These are phyloP conservation scores for Chalaropsis ovoidea DNA, from an alignment of 2,329 filamentous ascomycete genomes.

Conservation along the genomic window DNA sequence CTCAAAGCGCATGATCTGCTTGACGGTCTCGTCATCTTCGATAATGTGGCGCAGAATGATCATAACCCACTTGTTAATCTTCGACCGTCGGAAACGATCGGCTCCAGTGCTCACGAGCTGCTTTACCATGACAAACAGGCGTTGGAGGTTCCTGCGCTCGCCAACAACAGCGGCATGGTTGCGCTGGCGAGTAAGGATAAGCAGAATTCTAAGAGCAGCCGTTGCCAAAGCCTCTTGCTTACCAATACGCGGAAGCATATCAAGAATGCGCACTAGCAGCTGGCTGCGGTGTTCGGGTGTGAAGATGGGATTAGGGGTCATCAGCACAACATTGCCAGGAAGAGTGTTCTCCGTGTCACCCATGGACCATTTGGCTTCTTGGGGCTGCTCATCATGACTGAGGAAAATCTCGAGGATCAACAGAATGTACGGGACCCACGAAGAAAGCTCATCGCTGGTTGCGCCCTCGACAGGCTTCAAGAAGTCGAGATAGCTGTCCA, in stretches of 20 bases:
- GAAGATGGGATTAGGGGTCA: constrained; percentile 36
- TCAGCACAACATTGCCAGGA: constrained; percentile 26
- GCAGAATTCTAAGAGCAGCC: constrained; percentile 70
- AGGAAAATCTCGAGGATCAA: constrained; percentile 83
- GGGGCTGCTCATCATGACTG: constrained; percentile 77
- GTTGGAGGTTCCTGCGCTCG: constrained; percentile 79
- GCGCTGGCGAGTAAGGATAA: constrained; percentile 75
- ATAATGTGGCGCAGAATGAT: constrained; percentile 83
- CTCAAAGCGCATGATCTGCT: constrained; percentile 83
- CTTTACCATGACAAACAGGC: constrained; percentile 89
- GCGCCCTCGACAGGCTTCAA: constrained; percentile 59
- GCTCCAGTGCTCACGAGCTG: constrained; percentile 74
- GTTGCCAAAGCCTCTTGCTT: constrained; percentile 80
- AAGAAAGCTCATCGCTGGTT: constrained; percentile 66
- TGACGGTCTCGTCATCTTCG: constrained; percentile 83
- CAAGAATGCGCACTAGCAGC: constrained; percentile 68
- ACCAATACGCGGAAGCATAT: constrained; percentile 73
- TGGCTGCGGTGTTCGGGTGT: constrained; percentile 46
- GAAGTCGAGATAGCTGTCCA: constrained; percentile 66
- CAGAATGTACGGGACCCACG: constrained; percentile 85
- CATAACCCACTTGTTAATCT: constrained; percentile 57
- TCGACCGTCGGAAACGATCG: constrained; percentile 53
- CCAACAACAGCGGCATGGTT: constrained; percentile 64
- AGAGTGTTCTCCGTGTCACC: constrained; percentile 41
- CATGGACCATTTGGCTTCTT: constrained; percentile 59